Percentiles rank a stretch among this genome's conserved stretches.
Evolutionary conservation across 768 basidiomycete genomes (phyloP).

Genomic region (Mycena latifolia): DNA sequence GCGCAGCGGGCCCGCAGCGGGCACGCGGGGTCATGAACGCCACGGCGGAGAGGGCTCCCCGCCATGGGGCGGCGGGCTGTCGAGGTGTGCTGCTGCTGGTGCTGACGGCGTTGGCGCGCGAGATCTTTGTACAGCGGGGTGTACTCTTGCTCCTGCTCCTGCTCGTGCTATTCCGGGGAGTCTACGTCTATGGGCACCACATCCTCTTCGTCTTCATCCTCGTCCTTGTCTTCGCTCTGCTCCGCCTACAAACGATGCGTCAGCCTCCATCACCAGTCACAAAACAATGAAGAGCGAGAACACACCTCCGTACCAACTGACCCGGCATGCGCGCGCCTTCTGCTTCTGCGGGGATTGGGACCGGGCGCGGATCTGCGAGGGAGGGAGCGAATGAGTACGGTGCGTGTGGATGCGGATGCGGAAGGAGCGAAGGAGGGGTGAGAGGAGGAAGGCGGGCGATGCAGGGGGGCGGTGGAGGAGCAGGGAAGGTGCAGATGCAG

Average conservation of each 20-base stretch:
- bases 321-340: slow-evolving; percentile 28
- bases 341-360: too few species aligned
- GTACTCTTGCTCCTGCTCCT: background rate
- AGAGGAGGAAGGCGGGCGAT: too few species aligned
- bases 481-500: too few species aligned
- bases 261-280: too few species aligned
- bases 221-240: background rate
- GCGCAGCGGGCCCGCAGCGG: too few species aligned
- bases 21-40: too few species aligned
- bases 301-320: background rate
- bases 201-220: too few species aligned
- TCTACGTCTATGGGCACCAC: slow-evolving; percentile 31
- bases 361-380: background rate
- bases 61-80: background rate
- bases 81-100: background rate
- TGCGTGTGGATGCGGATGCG: too few species aligned
- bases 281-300: background rate
- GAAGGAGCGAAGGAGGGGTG: too few species aligned
- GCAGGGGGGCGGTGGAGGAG: too few species aligned
- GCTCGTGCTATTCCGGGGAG: background rate
- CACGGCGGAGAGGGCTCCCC: too few species aligned
- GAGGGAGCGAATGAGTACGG: too few species aligned
- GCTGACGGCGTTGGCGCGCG: background rate
- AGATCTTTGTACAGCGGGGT: slow-evolving; percentile 25
- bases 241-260: background rate